These are phyloP conservation scores for Tarenaya hassleriana DNA, from an alignment of 345 rosid genomes.

Conservation along the genomic window DNA sequence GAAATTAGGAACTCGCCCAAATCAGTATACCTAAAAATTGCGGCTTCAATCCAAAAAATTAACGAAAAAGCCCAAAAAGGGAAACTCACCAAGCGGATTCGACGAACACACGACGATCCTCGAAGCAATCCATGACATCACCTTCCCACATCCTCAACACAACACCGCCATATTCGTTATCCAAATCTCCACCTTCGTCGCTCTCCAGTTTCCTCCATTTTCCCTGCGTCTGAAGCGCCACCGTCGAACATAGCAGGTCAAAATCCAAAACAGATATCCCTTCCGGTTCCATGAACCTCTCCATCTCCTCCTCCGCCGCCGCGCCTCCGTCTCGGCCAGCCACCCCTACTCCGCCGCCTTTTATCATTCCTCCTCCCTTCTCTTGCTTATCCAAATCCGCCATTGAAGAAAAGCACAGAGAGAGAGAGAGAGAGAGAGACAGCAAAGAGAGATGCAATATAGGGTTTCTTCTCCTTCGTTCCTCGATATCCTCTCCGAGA, in stretches of 20 bases:
- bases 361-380: slow-evolving; percentile 16
- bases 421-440: too few relatives aligned
- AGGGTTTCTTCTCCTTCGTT: slow-evolving; percentile 17
- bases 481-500: slow-evolving; percentile 17
- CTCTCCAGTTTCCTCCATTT: slow-evolving; percentile 54
- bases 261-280: slow-evolving; percentile 80
- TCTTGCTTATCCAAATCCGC: slow-evolving; percentile 38
- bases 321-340: neutral
- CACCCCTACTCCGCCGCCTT: neutral
- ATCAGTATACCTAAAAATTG: neutral
- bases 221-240: slow-evolving; percentile 85
- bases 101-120: slow-evolving; percentile 68
- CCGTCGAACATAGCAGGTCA: slow-evolving; percentile 82
- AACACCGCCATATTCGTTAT: slow-evolving; percentile 49
- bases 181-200: slow-evolving; percentile 25
- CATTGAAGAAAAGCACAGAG: slow-evolving; percentile 29
- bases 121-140: slow-evolving; percentile 66
- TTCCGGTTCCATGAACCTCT: slow-evolving; percentile 42
- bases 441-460: neutral
- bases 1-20: too few relatives aligned
- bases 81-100: slow-evolving; percentile 64
- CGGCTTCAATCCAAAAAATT: neutral
- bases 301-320: slow-evolving; percentile 23
- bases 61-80: neutral
- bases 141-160: slow-evolving; percentile 98